Evolutionary conservation across 2,329 filamentous ascomycete species (phyloP), one percentile per base, ranked within the genome.

Genomic region (Nannizziopsis arthrosporioides): DNA sequence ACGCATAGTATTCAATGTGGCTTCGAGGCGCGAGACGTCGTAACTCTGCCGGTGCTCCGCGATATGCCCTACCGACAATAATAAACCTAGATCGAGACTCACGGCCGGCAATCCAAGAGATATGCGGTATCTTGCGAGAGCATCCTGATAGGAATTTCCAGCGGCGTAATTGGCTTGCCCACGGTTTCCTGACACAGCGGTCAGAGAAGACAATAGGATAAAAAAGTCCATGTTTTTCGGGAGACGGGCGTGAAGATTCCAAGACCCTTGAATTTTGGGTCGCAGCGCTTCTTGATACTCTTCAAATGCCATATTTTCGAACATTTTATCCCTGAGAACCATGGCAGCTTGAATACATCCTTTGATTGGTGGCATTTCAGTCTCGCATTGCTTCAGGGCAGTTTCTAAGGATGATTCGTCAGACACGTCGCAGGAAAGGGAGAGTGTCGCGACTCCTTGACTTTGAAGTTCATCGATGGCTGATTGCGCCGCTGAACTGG

Each of bases 201-300:
- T 54, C 0, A 63, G 48, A 0, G 67, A 70, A 1, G 66, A 68
- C 5, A 69, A 51, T 11, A 65, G 52, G 31, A 71, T 53, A 54
- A 70, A 71, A 55, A 71, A 72, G 50, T 69, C 66, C 5, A 72
- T 55, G 2, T 57, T 56, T 1, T 30, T 34, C 0, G 59, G 58
- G 1, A 63, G 54, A 4, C 53, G 48, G 1, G 14, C 7, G 42
- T 67, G 62, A 5, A 61, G 56, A 42, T 59, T 65, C 58, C 58
- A 61, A 1, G 62, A 57, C 0, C 53, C 58, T 1, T 51, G 11
- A 12, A 63, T 56, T 51, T 71, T 72, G 2, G 65, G 60, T 18
- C 54, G 50, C 1, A 63, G 51, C 1, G 60, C 59, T 1, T 48
- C 52, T 2, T 53, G 54, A 54, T 61, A 70, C 30, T 68, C 54